Base-by-base conservation (phyloP, 306 rosid genomes). In the Cucurbita pepo region DNA sequence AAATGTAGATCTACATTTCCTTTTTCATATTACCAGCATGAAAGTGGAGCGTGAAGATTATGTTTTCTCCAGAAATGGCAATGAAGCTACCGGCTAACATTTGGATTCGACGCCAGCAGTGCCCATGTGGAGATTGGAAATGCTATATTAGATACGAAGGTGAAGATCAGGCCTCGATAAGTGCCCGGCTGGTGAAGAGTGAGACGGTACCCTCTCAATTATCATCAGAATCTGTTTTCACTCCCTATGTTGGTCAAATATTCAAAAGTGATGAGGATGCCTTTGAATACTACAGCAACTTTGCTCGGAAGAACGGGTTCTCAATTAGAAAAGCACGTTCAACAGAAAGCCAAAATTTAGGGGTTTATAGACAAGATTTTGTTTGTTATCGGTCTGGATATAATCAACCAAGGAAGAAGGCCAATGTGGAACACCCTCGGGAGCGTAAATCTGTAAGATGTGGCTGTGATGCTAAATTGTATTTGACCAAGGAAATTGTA, bases 121-220 rank as follows among this genome's bases (percentile, higher is more conserved):
- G 91, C 54, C 89, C 91, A 0, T 87, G 91, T 72, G 87, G 91
- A 79, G 91, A 87, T 72, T 87, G 91, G 91, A 87, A 85, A 74
- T 87, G 91, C 71, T 87, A 79, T 54, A 78, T 85, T 45, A 85
- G 83, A 81, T 76, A 76, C 59, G 91, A 87, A 73, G 87, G 86
- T 69, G 87, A 85, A 59, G 89, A 85, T 71, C 83, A 75, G 53
- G 25, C 77, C 43, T 81, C 77, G 7, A 59, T 60, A 25, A 87
- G 79, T 79, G 80, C 86, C 59, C 83, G 67, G 58, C 69, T 72
- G 56, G 78, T 80, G 67, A 85, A 83, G 78, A 76, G 51, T 53
- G 89, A 85, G 71, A 56, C 71, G 25, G 10, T 36, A 65, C 37
- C 81, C 62, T 71, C 85, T 41, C 78, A 78, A 5, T 79, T 84